phyloP scores from a whole-genome alignment of 140 eudicot genomes.

The Ambrosia hybrid region DNA sequence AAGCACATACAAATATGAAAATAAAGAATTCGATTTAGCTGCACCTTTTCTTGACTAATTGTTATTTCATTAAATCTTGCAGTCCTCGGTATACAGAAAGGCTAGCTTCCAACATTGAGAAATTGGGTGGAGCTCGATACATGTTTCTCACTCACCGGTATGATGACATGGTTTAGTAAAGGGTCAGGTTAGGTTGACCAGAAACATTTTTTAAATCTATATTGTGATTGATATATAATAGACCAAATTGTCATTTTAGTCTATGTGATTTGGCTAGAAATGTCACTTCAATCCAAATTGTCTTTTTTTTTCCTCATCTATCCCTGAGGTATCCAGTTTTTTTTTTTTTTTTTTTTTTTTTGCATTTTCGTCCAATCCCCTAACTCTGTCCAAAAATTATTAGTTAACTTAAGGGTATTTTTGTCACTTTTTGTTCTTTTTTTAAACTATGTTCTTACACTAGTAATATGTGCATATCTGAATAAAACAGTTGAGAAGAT shows the following conservation, averaged over 20 bases:
- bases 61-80: constrained; percentile 30
- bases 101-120: constrained; percentile 52
- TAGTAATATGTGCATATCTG: background rate
- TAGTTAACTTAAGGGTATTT: no score
- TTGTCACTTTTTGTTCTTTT: no score
- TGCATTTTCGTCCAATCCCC: no score
- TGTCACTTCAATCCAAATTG: no score
- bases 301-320: no score
- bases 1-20: background rate
- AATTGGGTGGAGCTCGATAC: constrained; percentile 72
- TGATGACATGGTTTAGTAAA: background rate
- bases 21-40: background rate
- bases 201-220: no score
- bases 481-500: background rate
- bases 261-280: background rate
- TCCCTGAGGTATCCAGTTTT: no score
- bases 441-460: background rate
- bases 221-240: no score
- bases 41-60: background rate
- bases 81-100: constrained; percentile 68
- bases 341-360: no score
- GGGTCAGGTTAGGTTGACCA: no score
- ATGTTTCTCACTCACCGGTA: constrained; percentile 87
- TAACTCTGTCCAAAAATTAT: no score
- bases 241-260: no score